A percentile compares a stretch with the other conserved stretches of the same genome.
Conservation (phyloP, 331 rosid genomes). For the Stylosanthes scabra region DNA sequence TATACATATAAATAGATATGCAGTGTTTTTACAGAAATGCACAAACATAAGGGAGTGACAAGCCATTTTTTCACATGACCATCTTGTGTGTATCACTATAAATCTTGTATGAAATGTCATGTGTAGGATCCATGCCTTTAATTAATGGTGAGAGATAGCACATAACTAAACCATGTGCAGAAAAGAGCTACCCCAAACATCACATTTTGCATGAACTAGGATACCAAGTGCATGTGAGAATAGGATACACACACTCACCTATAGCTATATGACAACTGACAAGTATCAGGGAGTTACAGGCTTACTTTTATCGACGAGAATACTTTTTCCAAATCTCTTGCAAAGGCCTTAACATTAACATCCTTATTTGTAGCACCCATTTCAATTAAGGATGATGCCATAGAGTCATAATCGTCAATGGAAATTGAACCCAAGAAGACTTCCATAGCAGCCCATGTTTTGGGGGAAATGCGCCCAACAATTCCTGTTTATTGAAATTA, state of each 20-base stretch:
- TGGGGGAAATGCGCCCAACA: constrained; percentile 91
- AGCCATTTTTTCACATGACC: constrained; percentile 2
- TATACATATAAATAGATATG: neutral
- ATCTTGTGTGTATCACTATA: neutral
- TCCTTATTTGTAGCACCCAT: constrained; percentile 91
- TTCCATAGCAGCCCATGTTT: constrained; percentile 99
- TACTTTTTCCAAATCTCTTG: constrained; percentile 81
- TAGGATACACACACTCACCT: neutral
- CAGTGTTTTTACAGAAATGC: neutral
- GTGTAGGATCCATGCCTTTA: too few species aligned
- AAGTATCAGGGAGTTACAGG: constrained; percentile 16
- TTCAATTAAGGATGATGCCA: constrained; percentile 94
- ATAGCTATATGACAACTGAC: neutral
- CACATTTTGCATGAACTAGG: too few species aligned
- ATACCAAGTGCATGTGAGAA: too few species aligned
- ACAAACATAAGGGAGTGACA: neutral
- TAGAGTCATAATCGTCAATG: constrained; percentile 88
- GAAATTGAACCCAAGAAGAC: constrained; percentile 87
- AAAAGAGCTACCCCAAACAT: too few species aligned
- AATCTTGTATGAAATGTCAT: too few species aligned
- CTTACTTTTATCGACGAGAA: constrained; percentile 90
- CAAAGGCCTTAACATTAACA: constrained; percentile 75
- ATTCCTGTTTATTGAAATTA: constrained; percentile 63
- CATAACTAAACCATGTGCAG: too few species aligned
- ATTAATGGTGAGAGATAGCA: too few species aligned